Percentiles rank a stretch among this genome's conserved stretches.
phyloP scores from a whole-genome alignment of 768 basidiomycete genomes.

The Tylopilus balloui region DNA sequence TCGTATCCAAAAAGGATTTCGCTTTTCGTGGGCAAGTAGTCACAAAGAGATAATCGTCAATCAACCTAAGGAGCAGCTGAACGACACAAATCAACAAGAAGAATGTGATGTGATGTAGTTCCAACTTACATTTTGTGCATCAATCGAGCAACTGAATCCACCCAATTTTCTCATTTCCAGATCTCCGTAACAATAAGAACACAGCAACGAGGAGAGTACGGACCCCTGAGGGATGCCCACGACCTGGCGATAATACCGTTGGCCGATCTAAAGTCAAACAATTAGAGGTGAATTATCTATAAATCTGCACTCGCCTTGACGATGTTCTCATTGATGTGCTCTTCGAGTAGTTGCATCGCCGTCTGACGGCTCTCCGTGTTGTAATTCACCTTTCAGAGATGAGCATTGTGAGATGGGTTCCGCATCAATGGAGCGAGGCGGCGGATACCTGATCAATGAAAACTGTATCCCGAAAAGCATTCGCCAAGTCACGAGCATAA shows the following conservation, averaged over 20 bases:
- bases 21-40: constrained; percentile 65
- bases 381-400: constrained; percentile 45
- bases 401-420: not conserved
- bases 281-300: not conserved
- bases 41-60: constrained; percentile 94
- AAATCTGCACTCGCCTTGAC: constrained; percentile 58
- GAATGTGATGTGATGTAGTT: not conserved
- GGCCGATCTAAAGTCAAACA: constrained; percentile 56
- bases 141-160: constrained; percentile 46
- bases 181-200: constrained; percentile 92
- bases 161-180: constrained; percentile 56
- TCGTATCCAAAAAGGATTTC: constrained; percentile 61
- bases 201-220: constrained; percentile 88
- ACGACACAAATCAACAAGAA: not conserved
- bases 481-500: constrained; percentile 65
- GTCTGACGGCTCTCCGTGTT: constrained; percentile 47
- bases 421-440: not conserved
- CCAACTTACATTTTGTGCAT: constrained; percentile 56
- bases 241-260: constrained; percentile 79
- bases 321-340: constrained; percentile 89
- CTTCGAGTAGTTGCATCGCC: constrained; percentile 70
- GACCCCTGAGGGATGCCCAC: constrained; percentile 98
- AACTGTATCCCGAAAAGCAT: constrained; percentile 64
- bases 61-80: constrained; percentile 74
- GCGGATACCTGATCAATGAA: constrained; percentile 75